phyloP scores from a whole-genome alignment of 2,329 filamentous ascomycete species.

The Phaeosphaeria sp. region DNA sequence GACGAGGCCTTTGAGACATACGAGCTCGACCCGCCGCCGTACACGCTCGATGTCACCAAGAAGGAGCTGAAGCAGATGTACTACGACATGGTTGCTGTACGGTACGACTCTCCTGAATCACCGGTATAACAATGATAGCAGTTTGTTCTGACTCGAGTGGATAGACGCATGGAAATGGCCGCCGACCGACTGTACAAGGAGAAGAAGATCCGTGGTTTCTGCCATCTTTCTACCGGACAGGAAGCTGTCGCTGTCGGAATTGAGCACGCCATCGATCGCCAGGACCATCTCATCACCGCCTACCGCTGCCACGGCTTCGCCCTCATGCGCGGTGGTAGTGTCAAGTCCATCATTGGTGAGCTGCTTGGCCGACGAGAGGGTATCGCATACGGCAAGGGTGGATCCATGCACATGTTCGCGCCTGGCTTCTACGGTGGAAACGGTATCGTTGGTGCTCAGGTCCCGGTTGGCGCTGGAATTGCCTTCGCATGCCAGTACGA shows the following conservation, averaged over 20 bases:
- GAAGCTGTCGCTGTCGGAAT: constrained; percentile 97
- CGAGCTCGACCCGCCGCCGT: constrained; percentile 93
- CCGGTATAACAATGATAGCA: background rate
- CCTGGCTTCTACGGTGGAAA: constrained; percentile 98
- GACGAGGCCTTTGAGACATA: constrained; percentile 99
- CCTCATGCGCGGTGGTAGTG: constrained; percentile 89
- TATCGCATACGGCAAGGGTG: constrained; percentile 98
- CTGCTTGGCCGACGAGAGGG: constrained; percentile 85
- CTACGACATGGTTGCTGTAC: constrained; percentile 92
- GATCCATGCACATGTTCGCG: constrained; percentile 99
- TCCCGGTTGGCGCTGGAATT: constrained; percentile 93
- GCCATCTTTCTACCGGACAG: constrained; percentile 96
- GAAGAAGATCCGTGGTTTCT: constrained; percentile 99
- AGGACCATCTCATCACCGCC: constrained; percentile 94
- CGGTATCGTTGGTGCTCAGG: constrained; percentile 98
- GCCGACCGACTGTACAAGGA: constrained; percentile 99
- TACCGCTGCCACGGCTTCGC: constrained; percentile 99
- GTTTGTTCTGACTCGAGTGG: constrained; percentile 19
- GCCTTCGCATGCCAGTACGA: constrained; percentile 97
- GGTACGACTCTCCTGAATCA: constrained; percentile 65
- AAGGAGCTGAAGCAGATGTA: constrained; percentile 99
- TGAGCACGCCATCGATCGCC: constrained; percentile 89
- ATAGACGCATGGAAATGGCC: constrained; percentile 99
- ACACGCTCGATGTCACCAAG: constrained; percentile 94
- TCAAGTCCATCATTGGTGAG: constrained; percentile 29